These are phyloP conservation scores for Metschnikowia proteae DNA, from an alignment of 805 yeast species.

Conservation along the genomic window DNA sequence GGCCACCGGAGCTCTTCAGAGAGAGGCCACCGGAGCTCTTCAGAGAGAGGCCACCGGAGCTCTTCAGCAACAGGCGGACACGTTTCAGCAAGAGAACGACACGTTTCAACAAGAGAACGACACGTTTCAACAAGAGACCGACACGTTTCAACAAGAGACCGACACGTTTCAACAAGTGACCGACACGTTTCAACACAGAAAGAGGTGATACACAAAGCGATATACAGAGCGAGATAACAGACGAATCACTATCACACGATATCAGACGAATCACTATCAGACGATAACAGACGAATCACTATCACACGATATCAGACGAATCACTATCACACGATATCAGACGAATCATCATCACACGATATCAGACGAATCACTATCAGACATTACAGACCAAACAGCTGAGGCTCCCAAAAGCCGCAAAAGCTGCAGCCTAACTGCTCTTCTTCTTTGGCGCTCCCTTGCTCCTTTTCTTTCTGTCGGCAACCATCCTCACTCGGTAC, in stretches of 20 bases:
- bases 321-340: no score
- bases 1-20: no score
- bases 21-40: no score
- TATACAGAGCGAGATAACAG: background rate
- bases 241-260: background rate
- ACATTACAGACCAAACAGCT: no score
- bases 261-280: background rate
- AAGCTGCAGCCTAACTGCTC: conserved; percentile 16
- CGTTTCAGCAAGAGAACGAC: background rate
- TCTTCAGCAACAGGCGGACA: no score
- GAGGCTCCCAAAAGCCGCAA: no score
- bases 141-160: background rate
- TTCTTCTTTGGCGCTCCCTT: conserved; percentile 84
- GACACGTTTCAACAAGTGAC: background rate
- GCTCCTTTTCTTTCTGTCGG: conserved; percentile 73
- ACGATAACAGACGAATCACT: no score
- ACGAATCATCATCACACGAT: no score
- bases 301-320: no score
- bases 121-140: background rate
- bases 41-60: no score
- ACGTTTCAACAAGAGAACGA: background rate
- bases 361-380: no score
- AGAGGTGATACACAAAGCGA: background rate
- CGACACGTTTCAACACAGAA: conserved; percentile 15
- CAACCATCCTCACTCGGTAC: conserved; percentile 63